Evolutionary conservation across 768 basidiomycete species (phyloP).

Genomic region (Kwoniella botswanensis): DNA sequence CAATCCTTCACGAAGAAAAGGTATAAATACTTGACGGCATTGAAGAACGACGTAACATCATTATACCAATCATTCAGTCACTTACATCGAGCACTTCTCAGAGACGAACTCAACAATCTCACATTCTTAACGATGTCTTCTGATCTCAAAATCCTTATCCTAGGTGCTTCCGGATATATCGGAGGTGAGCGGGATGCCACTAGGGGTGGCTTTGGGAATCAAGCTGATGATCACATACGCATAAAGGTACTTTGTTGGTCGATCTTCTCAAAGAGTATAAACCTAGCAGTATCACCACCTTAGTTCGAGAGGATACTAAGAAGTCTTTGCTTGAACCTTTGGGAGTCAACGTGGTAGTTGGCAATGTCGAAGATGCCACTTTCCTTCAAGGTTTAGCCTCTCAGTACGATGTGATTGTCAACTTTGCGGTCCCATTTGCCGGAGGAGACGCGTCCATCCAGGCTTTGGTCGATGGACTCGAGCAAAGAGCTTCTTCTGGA

Average conservation of each 20-base stretch:
- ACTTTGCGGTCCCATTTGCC: slow-evolving; percentile 29
- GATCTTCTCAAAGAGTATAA: slow-evolving; percentile 20
- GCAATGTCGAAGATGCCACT: slow-evolving; percentile 14
- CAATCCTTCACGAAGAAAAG: background rate
- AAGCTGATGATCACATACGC: background rate
- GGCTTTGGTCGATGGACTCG: slow-evolving; percentile 27
- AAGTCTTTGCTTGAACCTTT: slow-evolving; percentile 11
- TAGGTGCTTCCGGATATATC: slow-evolving; percentile 30
- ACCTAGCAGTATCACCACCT: slow-evolving; percentile 20
- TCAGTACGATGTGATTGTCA: slow-evolving; percentile 21
- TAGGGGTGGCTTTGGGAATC: background rate
- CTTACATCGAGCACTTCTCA: background rate
- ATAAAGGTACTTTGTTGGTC: slow-evolving; percentile 23
- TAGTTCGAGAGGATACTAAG: slow-evolving; percentile 21
- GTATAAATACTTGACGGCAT: background rate
- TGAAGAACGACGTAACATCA: background rate
- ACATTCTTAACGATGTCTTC: slow-evolving; percentile 1
- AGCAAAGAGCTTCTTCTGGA: slow-evolving; percentile 12
- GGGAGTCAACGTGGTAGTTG: slow-evolving; percentile 22
- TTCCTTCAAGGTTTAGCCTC: slow-evolving; percentile 12
- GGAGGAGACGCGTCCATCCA: slow-evolving; percentile 29
- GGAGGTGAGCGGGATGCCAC: slow-evolving; percentile 15
- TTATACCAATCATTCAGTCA: background rate
- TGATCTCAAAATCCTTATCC: slow-evolving; percentile 22
- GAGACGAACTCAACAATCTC: no score